phyloP scores from a whole-genome alignment of 1,284 basidiomycete species.

The Ganoderma leucocontextum region DNA sequence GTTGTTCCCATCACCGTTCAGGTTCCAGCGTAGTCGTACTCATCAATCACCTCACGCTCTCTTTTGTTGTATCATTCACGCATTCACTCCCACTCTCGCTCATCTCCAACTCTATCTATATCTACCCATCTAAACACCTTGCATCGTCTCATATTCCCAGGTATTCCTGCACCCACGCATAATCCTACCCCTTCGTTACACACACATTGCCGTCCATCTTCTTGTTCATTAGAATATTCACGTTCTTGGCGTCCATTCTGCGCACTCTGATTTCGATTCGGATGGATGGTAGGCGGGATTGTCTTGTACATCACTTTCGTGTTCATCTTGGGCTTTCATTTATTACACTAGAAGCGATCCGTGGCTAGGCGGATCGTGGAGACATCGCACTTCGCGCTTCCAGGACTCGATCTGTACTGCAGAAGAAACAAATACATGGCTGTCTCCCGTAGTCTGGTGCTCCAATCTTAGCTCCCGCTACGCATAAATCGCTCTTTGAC shows the following conservation, averaged over 20 bases:
- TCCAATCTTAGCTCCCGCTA: too few species aligned
- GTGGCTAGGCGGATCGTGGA: neutral
- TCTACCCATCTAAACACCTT: neutral
- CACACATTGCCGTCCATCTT: neutral
- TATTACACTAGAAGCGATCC: neutral
- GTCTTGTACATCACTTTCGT: neutral
- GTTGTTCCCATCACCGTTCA: constrained; percentile 20
- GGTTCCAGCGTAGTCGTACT: constrained; percentile 16
- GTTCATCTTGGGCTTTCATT: neutral
- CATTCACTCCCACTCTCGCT: neutral
- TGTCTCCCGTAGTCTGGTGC: neutral
- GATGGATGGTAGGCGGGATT: constrained; percentile 6
- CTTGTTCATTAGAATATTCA: neutral
- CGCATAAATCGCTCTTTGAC: too few species aligned
- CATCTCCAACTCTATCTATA: neutral
- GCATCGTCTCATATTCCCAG: neutral
- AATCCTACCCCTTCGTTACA: constrained; percentile 3
- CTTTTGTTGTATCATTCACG: constrained; percentile 33
- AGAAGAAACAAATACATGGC: neutral
- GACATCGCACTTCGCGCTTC: neutral
- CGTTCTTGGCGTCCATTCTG: neutral
- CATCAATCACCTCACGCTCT: constrained; percentile 15
- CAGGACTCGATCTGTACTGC: neutral
- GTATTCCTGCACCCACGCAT: constrained; percentile 3
- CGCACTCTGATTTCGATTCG: neutral